Conservation (phyloP, 2,329 filamentous ascomycete species). For the Beauveria caledonica region DNA sequence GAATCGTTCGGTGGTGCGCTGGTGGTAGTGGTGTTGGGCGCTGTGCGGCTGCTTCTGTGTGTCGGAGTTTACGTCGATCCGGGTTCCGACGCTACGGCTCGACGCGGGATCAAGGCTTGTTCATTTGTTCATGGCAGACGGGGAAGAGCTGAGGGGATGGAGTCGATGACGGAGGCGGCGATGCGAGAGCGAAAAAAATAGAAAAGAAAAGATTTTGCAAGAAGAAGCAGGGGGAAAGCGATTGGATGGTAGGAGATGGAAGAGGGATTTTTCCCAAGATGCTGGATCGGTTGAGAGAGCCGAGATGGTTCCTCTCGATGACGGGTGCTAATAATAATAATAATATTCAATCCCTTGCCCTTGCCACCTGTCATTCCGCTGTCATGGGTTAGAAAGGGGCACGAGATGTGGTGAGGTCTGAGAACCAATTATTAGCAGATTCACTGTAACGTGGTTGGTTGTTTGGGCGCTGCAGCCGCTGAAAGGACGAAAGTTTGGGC, state of each 20-base stretch:
- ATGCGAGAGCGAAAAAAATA: neutral
- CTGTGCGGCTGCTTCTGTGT: neutral
- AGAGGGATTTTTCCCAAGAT: neutral
- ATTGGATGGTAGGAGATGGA: neutral
- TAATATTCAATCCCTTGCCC: neutral
- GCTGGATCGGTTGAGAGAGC: constrained; percentile 7
- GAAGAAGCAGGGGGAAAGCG: neutral
- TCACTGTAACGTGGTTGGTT: neutral
- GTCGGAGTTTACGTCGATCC: constrained; percentile 16
- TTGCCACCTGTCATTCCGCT: neutral
- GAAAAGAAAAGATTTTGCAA: neutral
- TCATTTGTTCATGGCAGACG: neutral
- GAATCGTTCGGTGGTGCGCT: neutral
- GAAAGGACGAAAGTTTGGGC: too few relatives aligned
- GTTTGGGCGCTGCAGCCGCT: neutral
- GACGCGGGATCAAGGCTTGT: constrained; percentile 2
- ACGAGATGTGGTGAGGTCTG: neutral
- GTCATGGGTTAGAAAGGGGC: neutral
- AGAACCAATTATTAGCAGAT: neutral
- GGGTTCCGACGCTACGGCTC: constrained; percentile 12
- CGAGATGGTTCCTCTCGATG: neutral
- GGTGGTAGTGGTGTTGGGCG: neutral
- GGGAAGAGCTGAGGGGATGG: neutral
- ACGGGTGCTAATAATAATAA: neutral
- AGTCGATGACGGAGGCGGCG: neutral